These are phyloP conservation scores for Ustilago bromivora DNA, from an alignment of 1,284 basidiomycete species.

Conservation along the genomic window DNA sequence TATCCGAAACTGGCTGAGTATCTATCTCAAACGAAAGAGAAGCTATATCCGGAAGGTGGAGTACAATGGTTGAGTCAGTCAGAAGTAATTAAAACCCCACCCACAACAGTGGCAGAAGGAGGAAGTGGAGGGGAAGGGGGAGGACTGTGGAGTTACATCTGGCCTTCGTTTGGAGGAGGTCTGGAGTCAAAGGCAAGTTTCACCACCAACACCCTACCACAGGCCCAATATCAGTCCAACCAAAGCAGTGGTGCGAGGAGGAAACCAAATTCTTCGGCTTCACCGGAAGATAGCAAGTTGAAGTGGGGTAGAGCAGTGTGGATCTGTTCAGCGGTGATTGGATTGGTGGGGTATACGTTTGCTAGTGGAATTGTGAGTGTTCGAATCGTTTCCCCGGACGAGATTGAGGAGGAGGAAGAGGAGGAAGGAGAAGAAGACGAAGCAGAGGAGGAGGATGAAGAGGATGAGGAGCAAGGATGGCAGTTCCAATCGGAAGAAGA, in stretches of 20 bases:
- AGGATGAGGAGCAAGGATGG: conserved; percentile 13
- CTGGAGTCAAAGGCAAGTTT: conserved; percentile 40
- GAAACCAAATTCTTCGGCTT: background rate
- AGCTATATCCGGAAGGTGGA: conserved; percentile 22
- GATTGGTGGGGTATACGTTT: conserved; percentile 56
- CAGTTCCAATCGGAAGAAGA: conserved; percentile 29
- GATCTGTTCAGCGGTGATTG: conserved; percentile 56
- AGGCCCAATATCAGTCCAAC: background rate
- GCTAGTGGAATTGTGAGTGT: conserved; percentile 62
- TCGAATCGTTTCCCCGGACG: conserved; percentile 30
- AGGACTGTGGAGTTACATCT: conserved; percentile 3
- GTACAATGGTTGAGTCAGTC: conserved; percentile 17
- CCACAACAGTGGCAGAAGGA: background rate
- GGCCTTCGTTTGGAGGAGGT: background rate
- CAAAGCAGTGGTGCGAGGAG: background rate
- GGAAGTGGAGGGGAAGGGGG: background rate
- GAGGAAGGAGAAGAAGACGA: conserved; percentile 29
- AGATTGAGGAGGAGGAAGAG: conserved; percentile 21
- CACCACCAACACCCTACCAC: conserved; percentile 14
- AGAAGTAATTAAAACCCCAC: conserved; percentile 13
- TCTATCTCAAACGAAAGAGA: conserved; percentile 17
- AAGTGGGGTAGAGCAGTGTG: conserved; percentile 52
- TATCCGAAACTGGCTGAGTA: conserved; percentile 39
- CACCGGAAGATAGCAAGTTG: conserved; percentile 35
- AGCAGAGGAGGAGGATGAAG: conserved; percentile 30